Base-by-base conservation (phyloP, 73 alveolate species). In the Blepharisma stoltei region DNA sequence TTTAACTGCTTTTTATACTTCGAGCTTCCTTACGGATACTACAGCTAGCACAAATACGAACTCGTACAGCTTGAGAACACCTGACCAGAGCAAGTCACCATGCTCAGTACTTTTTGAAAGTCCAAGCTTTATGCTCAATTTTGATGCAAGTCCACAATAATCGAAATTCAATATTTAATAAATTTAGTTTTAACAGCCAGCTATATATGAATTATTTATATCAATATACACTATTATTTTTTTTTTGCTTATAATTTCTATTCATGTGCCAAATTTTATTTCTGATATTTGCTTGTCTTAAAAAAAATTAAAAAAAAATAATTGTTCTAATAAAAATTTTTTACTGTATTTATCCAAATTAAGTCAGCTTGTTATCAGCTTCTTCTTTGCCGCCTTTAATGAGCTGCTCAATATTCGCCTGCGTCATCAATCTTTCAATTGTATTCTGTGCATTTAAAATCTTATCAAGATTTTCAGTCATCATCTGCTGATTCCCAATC, bases 41-140 rank as follows among this genome's bases (percentile, higher is more conserved):
- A 60, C 14, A 1, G 46, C 11, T 1, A n/a, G 14, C 14, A 8
- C 23, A 25, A 25, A 20, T 9, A 11, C 65, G 21, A 52, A 52
- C 23, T 11, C 66, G 23, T 52, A 14, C 27, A 20, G n/a, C 23
- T 60, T 38, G 14, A 60, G 23, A 60, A 60, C 73, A 8, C 73
- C 73, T 20, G 46, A n/a, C 14, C 73, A 60, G 23, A 25, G 11
- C 11, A 60, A 25, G 48, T 9, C 23, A 4, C 18, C 18, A n/a
- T 14, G 14, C 49, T n/a, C 14, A 5, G 14, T 60, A 4, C 14
- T 9, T 0, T 60, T 60, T 60, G 73, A 60, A 60, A 60, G 73
- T 25, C 73, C 73, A 2, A 60, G 73, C 46, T 14, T 60, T n/a
- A 60, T 60, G 73, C 45, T 60, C 37, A 60, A 60, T 25, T 25